Conservation (phyloP, 192 early-diverging fungal genomes). For the Backusella circina region DNA sequence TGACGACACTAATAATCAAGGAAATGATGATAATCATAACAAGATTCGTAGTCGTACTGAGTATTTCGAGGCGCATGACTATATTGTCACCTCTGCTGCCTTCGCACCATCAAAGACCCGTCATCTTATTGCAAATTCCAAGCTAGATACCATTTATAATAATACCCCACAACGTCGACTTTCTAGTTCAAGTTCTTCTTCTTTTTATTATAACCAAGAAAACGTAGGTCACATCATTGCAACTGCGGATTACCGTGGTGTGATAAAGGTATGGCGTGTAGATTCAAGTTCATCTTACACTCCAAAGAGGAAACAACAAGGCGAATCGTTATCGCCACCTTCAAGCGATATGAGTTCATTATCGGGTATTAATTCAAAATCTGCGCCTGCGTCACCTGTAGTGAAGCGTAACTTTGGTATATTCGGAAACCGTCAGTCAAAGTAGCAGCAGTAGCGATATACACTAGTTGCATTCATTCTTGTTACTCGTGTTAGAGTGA, state of each 20-base stretch:
- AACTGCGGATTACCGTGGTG: slow-evolving; percentile 56
- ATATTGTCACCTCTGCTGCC: slow-evolving; percentile 52
- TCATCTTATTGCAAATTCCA: slow-evolving; percentile 51
- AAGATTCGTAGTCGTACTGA: slow-evolving; percentile 18
- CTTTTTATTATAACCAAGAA: neutral
- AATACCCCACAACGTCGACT: slow-evolving; percentile 21
- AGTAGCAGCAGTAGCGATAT: neutral
- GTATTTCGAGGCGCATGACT: slow-evolving; percentile 44
- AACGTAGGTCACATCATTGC: slow-evolving; percentile 54
- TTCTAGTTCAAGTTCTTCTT: neutral
- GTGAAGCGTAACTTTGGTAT: neutral
- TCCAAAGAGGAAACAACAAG: neutral
- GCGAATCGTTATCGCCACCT: neutral
- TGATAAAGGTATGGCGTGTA: slow-evolving; percentile 62
- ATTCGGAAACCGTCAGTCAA: neutral
- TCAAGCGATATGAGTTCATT: neutral
- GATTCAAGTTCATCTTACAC: slow-evolving; percentile 36
- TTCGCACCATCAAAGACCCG: slow-evolving; percentile 58
- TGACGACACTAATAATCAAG: neutral
- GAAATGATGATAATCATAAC: neutral
- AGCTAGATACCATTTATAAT: slow-evolving; percentile 34
- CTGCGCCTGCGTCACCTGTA: neutral
- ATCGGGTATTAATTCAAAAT: neutral
- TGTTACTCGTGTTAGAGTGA: neutral
- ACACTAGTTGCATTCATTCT: neutral